Base-by-base conservation (phyloP, 169 alveolate species). In the Cyclospora cayetanensis region DNA sequence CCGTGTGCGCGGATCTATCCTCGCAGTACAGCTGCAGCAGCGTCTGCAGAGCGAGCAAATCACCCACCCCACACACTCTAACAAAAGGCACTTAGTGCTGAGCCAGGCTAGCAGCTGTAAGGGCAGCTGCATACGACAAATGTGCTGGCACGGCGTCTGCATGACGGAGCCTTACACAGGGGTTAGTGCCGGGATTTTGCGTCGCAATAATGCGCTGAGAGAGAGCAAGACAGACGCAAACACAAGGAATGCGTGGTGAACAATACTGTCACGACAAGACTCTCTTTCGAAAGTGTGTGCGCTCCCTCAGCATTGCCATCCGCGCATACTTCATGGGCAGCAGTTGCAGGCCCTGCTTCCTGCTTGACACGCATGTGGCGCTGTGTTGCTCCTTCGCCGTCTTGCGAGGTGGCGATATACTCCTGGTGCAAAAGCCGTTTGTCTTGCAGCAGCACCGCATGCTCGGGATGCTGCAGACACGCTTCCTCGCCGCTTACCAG, bases 11-110 rank as follows among this genome's bases (percentile, higher is more conserved):
- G 43, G 72, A 50, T 68, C 88, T 55, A 52, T 72, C 50, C 2
- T 79, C 88, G 39, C 88, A 79, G 70, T 43, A 34, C 74, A 79
- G 72, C 88, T 31, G 70, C 50, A 79, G 50, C 11, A 79, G 88
- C 50, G 88, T 68, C 88, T 79, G 70, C 88, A 43, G 27, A 20
- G 37, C 46, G 50, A 70, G 12, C 39, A n/a, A 0, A 18, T 4
- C 4, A 5, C 39, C 76, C 80, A 3, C 4, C 5, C 72, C 35
- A 31, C 39, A 68, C 29, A 66, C 18, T 43, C 74, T 60, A 66
- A 31, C 80, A 35, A 68, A 4, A n/a, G 53, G 2, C 31, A 4
- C 80, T 27, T 68, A 18, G 20, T 11, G 34, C 27, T 9, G 18
- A 5, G 53, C 15, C 31, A 46, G 60, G 25, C 25, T 46, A 46